Conservation (phyloP, 108 stramenopile species). For the Fragilariopsis cylindrus region DNA sequence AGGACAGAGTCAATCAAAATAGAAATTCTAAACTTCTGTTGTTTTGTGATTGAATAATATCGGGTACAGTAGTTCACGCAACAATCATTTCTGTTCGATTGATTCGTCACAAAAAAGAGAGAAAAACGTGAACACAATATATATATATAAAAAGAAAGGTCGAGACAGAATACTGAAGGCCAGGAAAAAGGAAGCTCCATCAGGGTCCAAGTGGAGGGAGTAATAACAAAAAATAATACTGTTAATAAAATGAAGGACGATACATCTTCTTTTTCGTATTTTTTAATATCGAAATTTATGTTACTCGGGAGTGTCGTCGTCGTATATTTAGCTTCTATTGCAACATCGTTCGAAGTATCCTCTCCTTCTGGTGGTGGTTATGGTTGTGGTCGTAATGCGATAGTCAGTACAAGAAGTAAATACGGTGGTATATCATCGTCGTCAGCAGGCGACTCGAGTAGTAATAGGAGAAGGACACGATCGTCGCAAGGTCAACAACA, state of each 20-base stretch:
- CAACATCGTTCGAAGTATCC: not conserved
- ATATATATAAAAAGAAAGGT: not conserved
- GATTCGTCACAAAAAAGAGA: not conserved
- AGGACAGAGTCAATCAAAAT: too few relatives aligned
- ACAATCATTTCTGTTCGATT: not conserved
- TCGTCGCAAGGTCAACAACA: not conserved
- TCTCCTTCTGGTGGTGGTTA: not conserved
- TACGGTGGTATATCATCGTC: too few relatives aligned
- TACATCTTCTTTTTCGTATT: not conserved
- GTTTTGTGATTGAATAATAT: too few relatives aligned
- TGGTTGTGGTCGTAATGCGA: too few relatives aligned
- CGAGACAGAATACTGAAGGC: too few relatives aligned
- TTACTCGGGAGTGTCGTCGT: not conserved
- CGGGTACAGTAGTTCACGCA: too few relatives aligned
- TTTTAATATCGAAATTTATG: not conserved
- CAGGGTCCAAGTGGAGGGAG: too few relatives aligned
- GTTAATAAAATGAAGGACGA: constrained; percentile 1
- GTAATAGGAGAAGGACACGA: not conserved
- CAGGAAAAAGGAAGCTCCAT: too few relatives aligned
- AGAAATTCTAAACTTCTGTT: too few relatives aligned
- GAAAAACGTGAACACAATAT: not conserved
- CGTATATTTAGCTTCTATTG: constrained; percentile 2
- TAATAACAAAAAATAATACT: too few relatives aligned
- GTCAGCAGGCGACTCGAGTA: not conserved
- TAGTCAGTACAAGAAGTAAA: too few relatives aligned